Evolutionary conservation across 176 grass and related monocot species (phyloP), one percentile per base, ranked within the genome.

Genomic region (Alopecurus myosuroides): DNA sequence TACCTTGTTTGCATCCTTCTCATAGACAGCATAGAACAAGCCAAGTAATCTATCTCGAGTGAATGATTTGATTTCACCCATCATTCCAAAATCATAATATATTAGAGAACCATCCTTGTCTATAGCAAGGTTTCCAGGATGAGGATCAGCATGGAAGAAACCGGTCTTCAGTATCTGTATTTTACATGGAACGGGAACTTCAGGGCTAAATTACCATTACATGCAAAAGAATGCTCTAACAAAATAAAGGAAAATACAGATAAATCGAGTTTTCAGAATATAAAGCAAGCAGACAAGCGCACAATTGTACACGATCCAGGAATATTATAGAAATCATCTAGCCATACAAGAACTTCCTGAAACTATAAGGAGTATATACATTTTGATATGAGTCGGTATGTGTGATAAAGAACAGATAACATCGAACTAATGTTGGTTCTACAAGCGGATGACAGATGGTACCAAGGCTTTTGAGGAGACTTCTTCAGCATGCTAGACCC

Each of bases 81-180:
- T 98, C 96, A 95, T 98, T 79, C 96, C 96, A 83, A 98, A 98
- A 88, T 98, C 96, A 70, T 98, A 98, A 77, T 98, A 98, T 84
- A 98, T 98, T 65, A 98, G 85, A 31, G 93, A 90, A n/a, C 80
- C 73, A 85, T 95, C 96, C 65, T 40, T 95, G 58, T 93, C 96
- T 85, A 98, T 85, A 62, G 96, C 93, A 85, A 98, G 91, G 81
- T 98, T 98, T 86, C 96, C 96, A 82, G 93, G 96, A 88, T 98
- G 96, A 15, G 96, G 96, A 86, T 98, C 96, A 40, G 96, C 96
- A 83, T 98, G 96, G 78, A 98, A 98, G 83, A 95, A 98, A 26
- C 95, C 96, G 0, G 91, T 92, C 89, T 89, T 98, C 87, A 98
- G 78, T 88, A 98, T 95, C 96, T 98, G 91, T 72, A 45, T 86